Evolutionary conservation across 2,329 filamentous ascomycete species (phyloP), one percentile per base, ranked within the genome.

Genomic region (Capronia americana): DNA sequence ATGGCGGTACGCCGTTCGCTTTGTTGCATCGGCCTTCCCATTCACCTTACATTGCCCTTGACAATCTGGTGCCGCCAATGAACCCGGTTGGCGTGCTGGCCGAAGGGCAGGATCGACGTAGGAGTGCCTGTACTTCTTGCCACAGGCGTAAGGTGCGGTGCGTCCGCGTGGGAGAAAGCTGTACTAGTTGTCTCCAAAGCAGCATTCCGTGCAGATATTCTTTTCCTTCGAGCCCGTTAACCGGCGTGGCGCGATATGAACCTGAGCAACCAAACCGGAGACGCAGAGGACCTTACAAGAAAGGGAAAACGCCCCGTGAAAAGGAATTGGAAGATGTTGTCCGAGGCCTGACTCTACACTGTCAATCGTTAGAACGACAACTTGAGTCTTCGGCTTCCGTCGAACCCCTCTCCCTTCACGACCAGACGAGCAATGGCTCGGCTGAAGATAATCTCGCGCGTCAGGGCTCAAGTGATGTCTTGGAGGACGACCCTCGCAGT

Each of bases 91-190:
- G 20, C 0, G 24, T 7, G 14, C 11, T 5, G 14, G 2, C 10
- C 10, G 48, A 51, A 17, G 20, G 24, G 26, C 53, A 55, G 28
- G 53, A 55, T 11, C 53, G 53, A 55, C 4, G 7, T 20, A 26
- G 28, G 11, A 55, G 53, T 26, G 44, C 44, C 28, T 51, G 44
- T 41, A 7, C 17, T n/a, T 50, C 57, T 6, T 51, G 57, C 30
- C 57, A 51, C 28, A 12, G 44, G n/a, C 57, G 26, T n/a, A 60
- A 51, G n/a, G 48, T 60, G n/a, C 38, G 48, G 30, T 60, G 57
- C 20, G 57, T 50, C 30, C 44, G 28, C 1, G n/a, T 23, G 5
- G 44, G 44, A 20, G 57, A 41, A 20, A 34, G 17, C 57, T 60
- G 57, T 11, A 24, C 26, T 34, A 30, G 44, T 10, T 60, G 51